Percentiles rank a stretch among this genome's conserved stretches.
phyloP scores from a whole-genome alignment of 2,329 filamentous ascomycete species.

The Thyridium curvatum region DNA sequence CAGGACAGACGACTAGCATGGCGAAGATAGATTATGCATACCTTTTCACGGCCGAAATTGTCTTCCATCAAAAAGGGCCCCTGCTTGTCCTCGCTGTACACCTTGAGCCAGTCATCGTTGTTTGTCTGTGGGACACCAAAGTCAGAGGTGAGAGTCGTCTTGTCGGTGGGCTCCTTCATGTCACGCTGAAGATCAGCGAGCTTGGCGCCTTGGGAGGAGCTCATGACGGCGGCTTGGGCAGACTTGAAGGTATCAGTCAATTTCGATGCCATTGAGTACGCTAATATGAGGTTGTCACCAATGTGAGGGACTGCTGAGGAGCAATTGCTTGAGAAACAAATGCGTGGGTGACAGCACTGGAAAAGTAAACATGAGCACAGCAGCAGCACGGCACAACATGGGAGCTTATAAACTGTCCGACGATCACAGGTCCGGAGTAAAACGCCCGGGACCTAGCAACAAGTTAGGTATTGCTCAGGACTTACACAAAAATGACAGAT shows the following conservation, averaged over 20 bases:
- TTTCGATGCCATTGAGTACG: slow-evolving; percentile 2
- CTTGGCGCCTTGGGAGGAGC: slow-evolving; percentile 43
- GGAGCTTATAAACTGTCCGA: too few species aligned
- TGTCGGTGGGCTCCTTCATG: slow-evolving; percentile 51
- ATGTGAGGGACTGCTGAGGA: too few species aligned
- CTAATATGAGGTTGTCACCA: too few species aligned
- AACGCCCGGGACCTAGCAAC: too few species aligned
- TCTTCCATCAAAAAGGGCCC: slow-evolving; percentile 70
- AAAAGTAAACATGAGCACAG: too few species aligned
- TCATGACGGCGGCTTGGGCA: slow-evolving; percentile 30
- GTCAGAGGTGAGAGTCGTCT: slow-evolving; percentile 65
- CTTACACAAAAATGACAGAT: too few species aligned
- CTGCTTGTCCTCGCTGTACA: slow-evolving; percentile 53
- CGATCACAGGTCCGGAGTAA: too few species aligned
- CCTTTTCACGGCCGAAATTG: slow-evolving; percentile 66
- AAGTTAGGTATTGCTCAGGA: too few species aligned
- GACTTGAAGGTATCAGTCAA: slow-evolving; percentile 23
- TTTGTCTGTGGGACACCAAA: slow-evolving; percentile 68
- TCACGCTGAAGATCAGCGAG: slow-evolving; percentile 52
- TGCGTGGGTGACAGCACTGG: too few species aligned
- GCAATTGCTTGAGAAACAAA: too few species aligned
- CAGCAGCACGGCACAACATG: too few species aligned
- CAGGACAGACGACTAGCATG: background rate
- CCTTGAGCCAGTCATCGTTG: slow-evolving; percentile 72
- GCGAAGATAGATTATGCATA: slow-evolving; percentile 19